These are phyloP conservation scores for Mycogone perniciosa DNA, from an alignment of 2,329 filamentous ascomycete species.

Conservation along the genomic window DNA sequence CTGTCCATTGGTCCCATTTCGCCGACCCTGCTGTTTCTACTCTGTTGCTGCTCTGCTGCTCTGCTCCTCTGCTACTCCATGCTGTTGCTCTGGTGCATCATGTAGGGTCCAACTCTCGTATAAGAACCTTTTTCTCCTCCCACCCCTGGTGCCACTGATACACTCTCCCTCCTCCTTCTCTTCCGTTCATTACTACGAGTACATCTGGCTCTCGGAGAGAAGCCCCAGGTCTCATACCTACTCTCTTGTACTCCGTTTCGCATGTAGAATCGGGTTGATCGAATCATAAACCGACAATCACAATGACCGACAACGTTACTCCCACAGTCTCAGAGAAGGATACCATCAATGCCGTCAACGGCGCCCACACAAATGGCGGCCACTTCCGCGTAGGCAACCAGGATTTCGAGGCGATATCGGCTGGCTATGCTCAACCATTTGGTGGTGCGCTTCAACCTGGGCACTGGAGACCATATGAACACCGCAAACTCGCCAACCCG, in stretches of 20 bases:
- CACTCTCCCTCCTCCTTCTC: conserved; percentile 1
- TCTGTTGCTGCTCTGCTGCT: too few species aligned
- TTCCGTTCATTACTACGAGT: not conserved
- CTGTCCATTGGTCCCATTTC: conserved; percentile 11
- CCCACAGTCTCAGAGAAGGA: conserved; percentile 12
- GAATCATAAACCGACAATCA: conserved; percentile 8
- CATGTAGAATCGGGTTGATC: not conserved
- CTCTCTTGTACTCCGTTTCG: not conserved
- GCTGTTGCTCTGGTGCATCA: not conserved
- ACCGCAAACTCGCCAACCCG: conserved; percentile 72
- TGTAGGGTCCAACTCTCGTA: not conserved
- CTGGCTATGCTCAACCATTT: conserved; percentile 42
- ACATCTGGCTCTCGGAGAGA: too few species aligned
- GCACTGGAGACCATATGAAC: conserved; percentile 54
- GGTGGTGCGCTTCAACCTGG: conserved; percentile 70
- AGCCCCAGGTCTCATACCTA: not conserved
- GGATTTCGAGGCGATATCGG: conserved; percentile 20
- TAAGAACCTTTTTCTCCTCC: conserved; percentile 5
- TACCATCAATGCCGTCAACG: conserved; percentile 8
- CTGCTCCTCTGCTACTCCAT: not conserved
- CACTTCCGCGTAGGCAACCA: conserved; percentile 18
- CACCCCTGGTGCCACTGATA: not conserved
- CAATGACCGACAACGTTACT: conserved; percentile 11
- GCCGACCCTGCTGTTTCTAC: not conserved
- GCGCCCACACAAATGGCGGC: conserved; percentile 3